phyloP scores from a whole-genome alignment of 1,139 yeast species.

The Zygosaccharomyces sapae region DNA sequence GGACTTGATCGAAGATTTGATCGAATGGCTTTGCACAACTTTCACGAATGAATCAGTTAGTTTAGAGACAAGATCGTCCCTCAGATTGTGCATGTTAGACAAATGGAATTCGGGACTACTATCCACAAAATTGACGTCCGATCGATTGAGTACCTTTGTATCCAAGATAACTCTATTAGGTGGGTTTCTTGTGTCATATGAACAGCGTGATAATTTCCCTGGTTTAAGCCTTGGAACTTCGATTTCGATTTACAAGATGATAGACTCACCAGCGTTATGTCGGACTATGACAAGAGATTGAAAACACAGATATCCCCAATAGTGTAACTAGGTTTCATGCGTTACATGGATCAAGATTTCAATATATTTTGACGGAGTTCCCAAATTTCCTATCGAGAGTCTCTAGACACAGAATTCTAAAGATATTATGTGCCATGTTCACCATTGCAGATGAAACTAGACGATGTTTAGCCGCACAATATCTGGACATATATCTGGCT shows the following conservation, averaged over 20 bases:
- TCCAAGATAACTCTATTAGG: conserved; percentile 29
- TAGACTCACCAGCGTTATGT: conserved; percentile 43
- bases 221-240: conserved; percentile 33
- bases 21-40: conserved; percentile 25
- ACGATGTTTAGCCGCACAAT: conserved; percentile 64
- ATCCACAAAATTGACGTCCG: conserved; percentile 14
- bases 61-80: conserved; percentile 16
- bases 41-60: conserved; percentile 14
- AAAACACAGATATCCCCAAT: conserved; percentile 32
- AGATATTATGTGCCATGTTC: conserved; percentile 63
- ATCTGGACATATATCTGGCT: conserved; percentile 76
- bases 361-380: conserved; percentile 50
- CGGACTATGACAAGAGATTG: conserved; percentile 45
- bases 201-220: conserved; percentile 22
- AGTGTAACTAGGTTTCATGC: conserved; percentile 34
- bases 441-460: conserved; percentile 63
- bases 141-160: conserved; percentile 17
- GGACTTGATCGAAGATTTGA: conserved; percentile 26
- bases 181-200: conserved; percentile 27
- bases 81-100: conserved; percentile 28
- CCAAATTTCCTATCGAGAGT: conserved; percentile 62
- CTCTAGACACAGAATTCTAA: conserved; percentile 58
- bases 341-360: conserved; percentile 69
- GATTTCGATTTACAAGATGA: conserved; percentile 23
- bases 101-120: conserved; percentile 25